Evolutionary conservation across 306 rosid species (phyloP).

Genomic region (Delonix regia): DNA sequence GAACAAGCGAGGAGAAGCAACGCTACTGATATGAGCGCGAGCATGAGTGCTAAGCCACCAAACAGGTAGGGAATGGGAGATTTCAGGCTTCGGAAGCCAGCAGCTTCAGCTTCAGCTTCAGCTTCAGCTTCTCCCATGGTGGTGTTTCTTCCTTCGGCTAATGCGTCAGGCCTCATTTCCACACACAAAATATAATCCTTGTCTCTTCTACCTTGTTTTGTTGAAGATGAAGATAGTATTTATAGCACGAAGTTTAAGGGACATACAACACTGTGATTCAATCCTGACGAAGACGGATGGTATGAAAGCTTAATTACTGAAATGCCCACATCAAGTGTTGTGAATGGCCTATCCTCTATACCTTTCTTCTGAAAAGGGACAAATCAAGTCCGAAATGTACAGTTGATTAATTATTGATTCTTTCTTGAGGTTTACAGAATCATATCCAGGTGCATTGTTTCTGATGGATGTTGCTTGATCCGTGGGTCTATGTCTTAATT

Average conservation of each 20-base stretch:
- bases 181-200: too few species aligned
- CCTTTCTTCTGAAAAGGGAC: conserved; percentile 2
- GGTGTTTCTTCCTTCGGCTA: conserved; percentile 29
- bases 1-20: conserved; percentile 64
- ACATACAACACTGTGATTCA: too few species aligned
- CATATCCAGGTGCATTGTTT: neutral
- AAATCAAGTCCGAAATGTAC: neutral
- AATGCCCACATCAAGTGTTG: neutral
- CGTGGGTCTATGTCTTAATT: conserved; percentile 13
- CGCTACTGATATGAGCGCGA: conserved; percentile 54
- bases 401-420: conserved; percentile 21
- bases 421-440: conserved; percentile 27
- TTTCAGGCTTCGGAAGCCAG: conserved; percentile 45
- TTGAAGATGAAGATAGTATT: too few species aligned
- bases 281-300: too few species aligned
- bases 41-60: conserved; percentile 59
- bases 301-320: too few species aligned
- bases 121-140: neutral
- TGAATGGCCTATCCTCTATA: neutral
- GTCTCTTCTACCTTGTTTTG: too few species aligned
- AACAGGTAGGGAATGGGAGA: conserved; percentile 77
- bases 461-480: conserved; percentile 34
- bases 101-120: conserved; percentile 23
- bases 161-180: conserved; percentile 35
- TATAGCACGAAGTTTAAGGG: too few species aligned